These are phyloP conservation scores for Pterulicium gracile DNA, from an alignment of 1,284 basidiomycete species.

Conservation along the genomic window DNA sequence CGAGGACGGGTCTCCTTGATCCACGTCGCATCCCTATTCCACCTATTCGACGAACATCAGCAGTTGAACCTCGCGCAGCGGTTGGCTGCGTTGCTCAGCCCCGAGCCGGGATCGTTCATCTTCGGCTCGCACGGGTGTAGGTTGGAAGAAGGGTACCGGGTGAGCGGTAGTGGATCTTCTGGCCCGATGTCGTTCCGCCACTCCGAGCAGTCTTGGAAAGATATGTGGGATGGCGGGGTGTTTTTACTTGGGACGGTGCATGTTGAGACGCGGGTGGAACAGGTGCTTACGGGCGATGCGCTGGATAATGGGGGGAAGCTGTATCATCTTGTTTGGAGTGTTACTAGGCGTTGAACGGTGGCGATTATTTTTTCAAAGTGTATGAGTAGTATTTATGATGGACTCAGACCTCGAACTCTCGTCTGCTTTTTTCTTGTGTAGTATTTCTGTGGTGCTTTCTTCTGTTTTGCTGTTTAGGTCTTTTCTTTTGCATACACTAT, in stretches of 20 bases:
- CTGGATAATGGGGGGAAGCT: no score
- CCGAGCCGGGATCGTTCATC: conserved; percentile 19
- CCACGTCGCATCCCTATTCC: conserved; percentile 35
- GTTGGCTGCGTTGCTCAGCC: conserved; percentile 25
- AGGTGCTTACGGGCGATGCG: neutral
- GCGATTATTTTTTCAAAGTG: no score
- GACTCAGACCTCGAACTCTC: no score
- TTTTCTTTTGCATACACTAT: no score
- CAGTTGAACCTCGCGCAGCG: conserved; percentile 28
- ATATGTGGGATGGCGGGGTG: conserved; percentile 22
- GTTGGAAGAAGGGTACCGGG: conserved; percentile 13
- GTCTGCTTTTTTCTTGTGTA: no score
- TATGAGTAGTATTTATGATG: no score
- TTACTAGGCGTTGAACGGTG: no score
- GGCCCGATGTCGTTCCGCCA: conserved; percentile 9
- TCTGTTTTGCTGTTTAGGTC: no score
- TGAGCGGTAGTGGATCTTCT: conserved; percentile 5
- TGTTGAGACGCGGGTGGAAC: conserved; percentile 14
- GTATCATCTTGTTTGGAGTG: neutral
- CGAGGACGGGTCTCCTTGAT: conserved; percentile 32
- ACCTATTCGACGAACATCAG: conserved; percentile 33
- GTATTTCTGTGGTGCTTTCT: no score
- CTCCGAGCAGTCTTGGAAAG: conserved; percentile 20
- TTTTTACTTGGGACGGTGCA: conserved; percentile 21
- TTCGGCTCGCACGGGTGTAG: conserved; percentile 19